Evolutionary conservation across 2,329 filamentous ascomycete species (phyloP).

Genomic region (Pseudogymnoascus sp.): DNA sequence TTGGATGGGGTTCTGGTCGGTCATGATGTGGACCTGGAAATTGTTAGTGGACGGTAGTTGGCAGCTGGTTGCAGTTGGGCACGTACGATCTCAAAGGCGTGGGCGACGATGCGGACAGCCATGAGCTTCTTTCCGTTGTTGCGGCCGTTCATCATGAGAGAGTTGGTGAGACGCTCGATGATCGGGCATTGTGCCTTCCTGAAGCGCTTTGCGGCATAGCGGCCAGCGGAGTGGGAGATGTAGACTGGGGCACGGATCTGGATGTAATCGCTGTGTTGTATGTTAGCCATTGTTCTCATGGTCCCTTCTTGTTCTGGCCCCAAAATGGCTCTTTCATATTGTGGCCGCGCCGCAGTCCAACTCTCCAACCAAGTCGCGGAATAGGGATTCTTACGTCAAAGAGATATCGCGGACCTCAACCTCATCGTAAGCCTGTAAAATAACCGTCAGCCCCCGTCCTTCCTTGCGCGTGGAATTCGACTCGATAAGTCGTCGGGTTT

Average conservation of each 20-base stretch:
- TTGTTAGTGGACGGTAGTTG: constrained; percentile 16
- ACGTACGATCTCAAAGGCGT: constrained; percentile 99
- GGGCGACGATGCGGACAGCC: constrained; percentile 98
- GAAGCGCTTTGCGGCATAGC: constrained; percentile 99
- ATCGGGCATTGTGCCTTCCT: constrained; percentile 99
- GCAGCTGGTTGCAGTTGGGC: constrained; percentile 14
- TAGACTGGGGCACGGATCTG: constrained; percentile 99
- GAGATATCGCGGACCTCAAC: constrained; percentile 99
- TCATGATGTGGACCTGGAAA: constrained; percentile 96
- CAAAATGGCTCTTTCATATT: not conserved
- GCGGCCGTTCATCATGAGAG: constrained; percentile 99
- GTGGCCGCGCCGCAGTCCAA: not conserved
- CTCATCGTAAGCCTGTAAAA: constrained; percentile 70
- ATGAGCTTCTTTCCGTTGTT: constrained; percentile 99
- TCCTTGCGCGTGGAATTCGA: constrained; percentile 3
- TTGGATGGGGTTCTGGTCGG: constrained; percentile 99
- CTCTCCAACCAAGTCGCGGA: not conserved
- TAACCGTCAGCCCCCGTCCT: constrained; percentile 7
- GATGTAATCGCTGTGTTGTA: constrained; percentile 81
- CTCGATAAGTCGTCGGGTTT: constrained; percentile 9
- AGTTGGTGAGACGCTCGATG: constrained; percentile 99
- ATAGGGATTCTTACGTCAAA: constrained; percentile 71
- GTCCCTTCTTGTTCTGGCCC: constrained; percentile 2
- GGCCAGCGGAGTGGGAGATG: constrained; percentile 96
- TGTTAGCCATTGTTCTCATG: constrained; percentile 23